Conservation (phyloP, 306 rosid species). For the Oxytropis ochrocephala region DNA sequence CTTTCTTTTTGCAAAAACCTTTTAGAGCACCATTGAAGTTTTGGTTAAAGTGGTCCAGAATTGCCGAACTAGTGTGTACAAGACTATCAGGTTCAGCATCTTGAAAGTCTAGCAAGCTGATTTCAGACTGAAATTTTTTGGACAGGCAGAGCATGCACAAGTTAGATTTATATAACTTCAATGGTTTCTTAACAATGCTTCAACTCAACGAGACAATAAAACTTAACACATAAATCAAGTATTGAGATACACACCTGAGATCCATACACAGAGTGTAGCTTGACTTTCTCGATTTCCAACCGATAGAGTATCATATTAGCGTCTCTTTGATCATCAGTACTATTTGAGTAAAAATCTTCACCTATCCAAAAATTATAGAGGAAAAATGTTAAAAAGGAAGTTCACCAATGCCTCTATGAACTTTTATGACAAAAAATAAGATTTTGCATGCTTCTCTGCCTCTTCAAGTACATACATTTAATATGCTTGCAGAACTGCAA, state of each 20-base stretch:
- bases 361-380: constrained; percentile 33
- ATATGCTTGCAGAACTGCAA: not conserved
- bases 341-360: constrained; percentile 31
- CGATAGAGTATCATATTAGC: constrained; percentile 49
- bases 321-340: constrained; percentile 30
- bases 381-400: constrained; percentile 7
- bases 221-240: not conserved
- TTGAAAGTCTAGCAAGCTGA: constrained; percentile 62
- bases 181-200: constrained; percentile 12
- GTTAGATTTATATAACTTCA: not conserved
- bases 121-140: constrained; percentile 59
- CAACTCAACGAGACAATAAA: not conserved
- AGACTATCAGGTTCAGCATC: constrained; percentile 88
- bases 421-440: not conserved
- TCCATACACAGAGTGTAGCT: constrained; percentile 78
- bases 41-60: constrained; percentile 49
- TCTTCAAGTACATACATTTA: not conserved
- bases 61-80: constrained; percentile 42
- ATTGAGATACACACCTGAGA: constrained; percentile 65
- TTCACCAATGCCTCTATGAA: constrained; percentile 2
- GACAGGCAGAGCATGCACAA: constrained; percentile 8
- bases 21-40: constrained; percentile 56
- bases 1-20: constrained; percentile 88
- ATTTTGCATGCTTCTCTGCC: not conserved
- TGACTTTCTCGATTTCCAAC: constrained; percentile 72